These are phyloP conservation scores for Starmerella gropengiesseri DNA, from an alignment of 805 yeast genomes.

Conservation along the genomic window DNA sequence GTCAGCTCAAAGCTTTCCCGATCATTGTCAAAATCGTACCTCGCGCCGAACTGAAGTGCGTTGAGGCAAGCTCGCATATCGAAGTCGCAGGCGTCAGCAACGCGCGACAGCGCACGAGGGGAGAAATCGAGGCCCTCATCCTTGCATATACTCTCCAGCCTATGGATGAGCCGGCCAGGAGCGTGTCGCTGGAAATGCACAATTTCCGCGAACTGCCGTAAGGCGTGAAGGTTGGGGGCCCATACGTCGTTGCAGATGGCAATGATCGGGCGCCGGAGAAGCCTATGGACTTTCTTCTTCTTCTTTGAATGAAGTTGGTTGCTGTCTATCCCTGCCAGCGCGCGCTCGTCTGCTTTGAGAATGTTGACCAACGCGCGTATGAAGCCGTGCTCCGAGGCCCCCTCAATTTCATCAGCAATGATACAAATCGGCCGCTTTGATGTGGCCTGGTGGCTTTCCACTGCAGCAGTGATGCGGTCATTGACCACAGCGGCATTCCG, in stretches of 20 bases:
- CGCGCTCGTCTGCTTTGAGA: slow-evolving; percentile 13
- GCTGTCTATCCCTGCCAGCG: background rate
- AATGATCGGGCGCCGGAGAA: slow-evolving; percentile 68
- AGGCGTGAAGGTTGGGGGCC: slow-evolving; percentile 58
- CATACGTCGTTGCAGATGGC: slow-evolving; percentile 86
- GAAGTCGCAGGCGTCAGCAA: slow-evolving; percentile 61
- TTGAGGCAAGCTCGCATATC: slow-evolving; percentile 83
- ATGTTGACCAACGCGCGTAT: slow-evolving; percentile 18
- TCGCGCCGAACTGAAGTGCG: slow-evolving; percentile 55
- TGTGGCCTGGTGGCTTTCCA: slow-evolving; percentile 37
- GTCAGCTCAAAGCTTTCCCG: slow-evolving; percentile 11
- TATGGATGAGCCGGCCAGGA: slow-evolving; percentile 36
- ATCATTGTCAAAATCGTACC: background rate
- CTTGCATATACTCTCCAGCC: slow-evolving; percentile 42
- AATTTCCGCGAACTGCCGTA: slow-evolving; percentile 64
- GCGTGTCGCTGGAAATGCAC: slow-evolving; percentile 54
- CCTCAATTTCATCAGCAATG: slow-evolving; percentile 84
- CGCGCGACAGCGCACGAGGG: slow-evolving; percentile 45
- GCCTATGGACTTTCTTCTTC: slow-evolving; percentile 1
- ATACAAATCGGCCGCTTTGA: slow-evolving; percentile 67
- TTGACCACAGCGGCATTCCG: slow-evolving; percentile 39
- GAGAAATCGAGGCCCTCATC: slow-evolving; percentile 43
- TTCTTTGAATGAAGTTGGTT: slow-evolving; percentile 14
- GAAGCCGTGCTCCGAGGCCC: slow-evolving; percentile 51
- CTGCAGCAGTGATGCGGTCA: slow-evolving; percentile 38